phyloP scores from a whole-genome alignment of 441 rosid genomes.

The Brassica hybrid region DNA sequence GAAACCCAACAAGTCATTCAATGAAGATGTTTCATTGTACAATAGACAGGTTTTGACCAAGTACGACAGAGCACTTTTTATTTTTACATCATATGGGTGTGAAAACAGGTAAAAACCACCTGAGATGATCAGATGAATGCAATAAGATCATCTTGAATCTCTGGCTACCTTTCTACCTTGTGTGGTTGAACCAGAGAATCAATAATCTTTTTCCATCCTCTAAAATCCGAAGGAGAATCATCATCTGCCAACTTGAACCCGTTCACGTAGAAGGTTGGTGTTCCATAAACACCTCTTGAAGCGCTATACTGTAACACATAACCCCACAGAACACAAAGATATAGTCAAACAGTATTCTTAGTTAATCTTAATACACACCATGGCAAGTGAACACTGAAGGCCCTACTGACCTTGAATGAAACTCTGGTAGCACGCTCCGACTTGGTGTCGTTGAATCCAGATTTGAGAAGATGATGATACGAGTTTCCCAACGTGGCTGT shows the following conservation, averaged over 20 bases:
- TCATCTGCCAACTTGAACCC: conserved; percentile 68
- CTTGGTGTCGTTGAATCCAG: conserved; percentile 58
- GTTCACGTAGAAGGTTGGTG: conserved; percentile 74
- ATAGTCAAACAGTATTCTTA: neutral
- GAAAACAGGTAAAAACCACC: neutral
- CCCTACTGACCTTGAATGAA: conserved; percentile 70
- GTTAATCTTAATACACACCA: neutral
- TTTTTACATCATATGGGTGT: neutral
- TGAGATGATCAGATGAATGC: neutral
- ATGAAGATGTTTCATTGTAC: conserved; percentile 1
- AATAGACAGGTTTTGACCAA: conserved; percentile 6
- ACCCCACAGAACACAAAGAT: conserved; percentile 11
- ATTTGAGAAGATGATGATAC: conserved; percentile 47
- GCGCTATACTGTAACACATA: conserved; percentile 67
- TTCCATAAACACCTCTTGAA: conserved; percentile 79
- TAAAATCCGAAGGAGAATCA: conserved; percentile 51
- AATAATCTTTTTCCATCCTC: conserved; percentile 66
- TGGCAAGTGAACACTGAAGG: neutral
- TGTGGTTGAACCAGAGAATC: conserved; percentile 58
- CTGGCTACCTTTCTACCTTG: neutral
- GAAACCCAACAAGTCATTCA: neutral
- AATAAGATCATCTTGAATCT: neutral
- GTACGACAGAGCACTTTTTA: neutral
- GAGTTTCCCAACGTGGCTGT: conserved; percentile 56
- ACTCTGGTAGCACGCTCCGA: conserved; percentile 73